Conservation (phyloP, 1,284 basidiomycete genomes). For the Puccinia polysora region DNA sequence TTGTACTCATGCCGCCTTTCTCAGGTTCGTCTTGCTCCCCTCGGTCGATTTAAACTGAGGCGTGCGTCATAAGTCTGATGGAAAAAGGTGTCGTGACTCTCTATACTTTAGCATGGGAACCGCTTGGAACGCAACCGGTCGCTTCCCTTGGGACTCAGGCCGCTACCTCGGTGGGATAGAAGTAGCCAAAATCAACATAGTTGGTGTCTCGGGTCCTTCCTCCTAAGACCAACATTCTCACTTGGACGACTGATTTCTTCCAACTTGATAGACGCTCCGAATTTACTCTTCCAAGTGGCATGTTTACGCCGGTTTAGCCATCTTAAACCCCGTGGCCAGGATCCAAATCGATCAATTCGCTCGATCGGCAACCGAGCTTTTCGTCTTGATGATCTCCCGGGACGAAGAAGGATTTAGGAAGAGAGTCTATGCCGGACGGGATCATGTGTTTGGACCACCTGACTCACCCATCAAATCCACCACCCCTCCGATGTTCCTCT, state of each 20-base stretch:
- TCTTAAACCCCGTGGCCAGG: slow-evolving; percentile 88
- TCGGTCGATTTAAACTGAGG: no score
- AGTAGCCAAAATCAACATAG: slow-evolving; percentile 96
- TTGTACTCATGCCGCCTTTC: slow-evolving; percentile 93
- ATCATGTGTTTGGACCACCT: slow-evolving; percentile 68
- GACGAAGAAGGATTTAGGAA: slow-evolving; percentile 64
- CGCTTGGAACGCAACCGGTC: slow-evolving; percentile 73
- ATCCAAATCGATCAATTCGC: slow-evolving; percentile 87
- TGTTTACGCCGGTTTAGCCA: slow-evolving; percentile 94
- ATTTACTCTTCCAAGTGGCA: slow-evolving; percentile 99
- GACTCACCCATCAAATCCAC: slow-evolving; percentile 51
- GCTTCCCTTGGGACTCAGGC: slow-evolving; percentile 89
- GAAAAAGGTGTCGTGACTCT: background rate
- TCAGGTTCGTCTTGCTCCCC: slow-evolving; percentile 61
- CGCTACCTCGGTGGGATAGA: slow-evolving; percentile 93
- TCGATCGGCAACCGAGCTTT: slow-evolving; percentile 76
- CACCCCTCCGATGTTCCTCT: slow-evolving; percentile 69
- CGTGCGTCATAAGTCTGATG: no score
- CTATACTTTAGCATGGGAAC: slow-evolving; percentile 76
- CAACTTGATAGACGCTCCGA: slow-evolving; percentile 60
- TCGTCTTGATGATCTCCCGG: slow-evolving; percentile 90
- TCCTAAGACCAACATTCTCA: background rate
- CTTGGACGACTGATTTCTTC: background rate
- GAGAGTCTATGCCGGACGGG: slow-evolving; percentile 71
- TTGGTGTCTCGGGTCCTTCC: background rate